Evolutionary conservation across 805 yeast species (phyloP).

Genomic region (Saccharomycopsis synnaedendra): DNA sequence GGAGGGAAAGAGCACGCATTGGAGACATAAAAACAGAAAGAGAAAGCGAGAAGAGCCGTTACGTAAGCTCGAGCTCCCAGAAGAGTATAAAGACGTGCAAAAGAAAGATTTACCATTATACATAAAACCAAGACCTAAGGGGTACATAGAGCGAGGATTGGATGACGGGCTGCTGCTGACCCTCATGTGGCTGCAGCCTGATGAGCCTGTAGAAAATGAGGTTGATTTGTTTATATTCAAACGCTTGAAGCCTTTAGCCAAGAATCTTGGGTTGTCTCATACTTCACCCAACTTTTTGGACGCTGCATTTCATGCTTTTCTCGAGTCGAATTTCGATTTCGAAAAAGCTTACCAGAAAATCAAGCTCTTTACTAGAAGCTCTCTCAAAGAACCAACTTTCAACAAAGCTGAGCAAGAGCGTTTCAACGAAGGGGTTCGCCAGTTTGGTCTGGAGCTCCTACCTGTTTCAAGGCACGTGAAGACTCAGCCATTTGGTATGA

Average conservation of each 20-base stretch:
- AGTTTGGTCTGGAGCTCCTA: conserved; percentile 68
- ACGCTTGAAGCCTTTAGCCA: conserved; percentile 47
- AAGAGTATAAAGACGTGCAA: conserved; percentile 29
- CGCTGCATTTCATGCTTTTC: conserved; percentile 44
- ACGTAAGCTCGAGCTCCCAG: conserved; percentile 30
- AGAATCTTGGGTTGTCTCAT: conserved; percentile 38
- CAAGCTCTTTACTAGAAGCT: conserved; percentile 38
- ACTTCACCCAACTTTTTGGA: conserved; percentile 79
- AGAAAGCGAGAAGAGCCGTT: conserved; percentile 6
- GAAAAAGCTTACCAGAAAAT: conserved; percentile 37
- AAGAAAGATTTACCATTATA: conserved; percentile 52
- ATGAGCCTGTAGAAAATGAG: conserved; percentile 19
- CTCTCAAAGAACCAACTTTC: conserved; percentile 71
- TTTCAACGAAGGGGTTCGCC: conserved; percentile 67
- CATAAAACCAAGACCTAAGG: conserved; percentile 70
- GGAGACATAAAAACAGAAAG: conserved; percentile 9
- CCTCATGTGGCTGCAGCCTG: conserved; percentile 52
- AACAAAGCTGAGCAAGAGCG: conserved; percentile 45
- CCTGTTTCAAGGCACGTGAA: conserved; percentile 64
- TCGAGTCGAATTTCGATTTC: conserved; percentile 40
- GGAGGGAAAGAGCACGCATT: conserved; percentile 13
- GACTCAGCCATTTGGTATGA: conserved; percentile 62
- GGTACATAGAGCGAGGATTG: conserved; percentile 77
- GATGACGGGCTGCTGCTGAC: conserved; percentile 49
- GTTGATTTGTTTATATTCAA: conserved; percentile 42